Evolutionary conservation across 2,329 filamentous ascomycete species (phyloP).

Genomic region (Sporothrix schenckii): DNA sequence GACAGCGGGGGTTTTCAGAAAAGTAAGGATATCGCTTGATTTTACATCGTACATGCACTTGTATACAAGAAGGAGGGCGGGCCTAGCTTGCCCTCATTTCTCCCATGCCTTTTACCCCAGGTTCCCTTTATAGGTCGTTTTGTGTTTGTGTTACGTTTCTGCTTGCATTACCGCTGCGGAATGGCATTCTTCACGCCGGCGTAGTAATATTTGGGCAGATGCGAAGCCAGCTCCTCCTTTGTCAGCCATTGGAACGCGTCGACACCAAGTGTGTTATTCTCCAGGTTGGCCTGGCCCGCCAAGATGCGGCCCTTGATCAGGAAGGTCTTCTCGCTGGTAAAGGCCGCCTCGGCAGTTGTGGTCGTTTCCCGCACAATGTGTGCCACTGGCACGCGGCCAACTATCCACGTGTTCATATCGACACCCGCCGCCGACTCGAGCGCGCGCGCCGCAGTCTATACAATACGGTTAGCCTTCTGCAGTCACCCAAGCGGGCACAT

Average conservation of each 20-base stretch:
- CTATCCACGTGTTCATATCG: conserved; percentile 99
- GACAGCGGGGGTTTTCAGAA: conserved; percentile 7
- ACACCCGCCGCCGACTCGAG: conserved; percentile 76
- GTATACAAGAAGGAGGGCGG: conserved; percentile 24
- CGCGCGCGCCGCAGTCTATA: conserved; percentile 78
- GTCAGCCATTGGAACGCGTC: conserved; percentile 90
- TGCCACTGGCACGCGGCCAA: conserved; percentile 86
- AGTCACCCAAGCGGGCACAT: background rate
- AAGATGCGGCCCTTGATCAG: conserved; percentile 97
- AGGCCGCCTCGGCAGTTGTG: conserved; percentile 44
- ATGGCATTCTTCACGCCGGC: conserved; percentile 79
- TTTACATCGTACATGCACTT: conserved; percentile 31
- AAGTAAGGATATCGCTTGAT: conserved; percentile 31
- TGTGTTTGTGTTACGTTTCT: background rate
- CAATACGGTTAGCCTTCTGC: background rate
- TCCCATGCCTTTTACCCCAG: background rate
- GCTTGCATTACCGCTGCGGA: conserved; percentile 63
- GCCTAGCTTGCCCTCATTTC: conserved; percentile 9
- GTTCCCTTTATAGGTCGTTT: background rate
- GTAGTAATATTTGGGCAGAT: conserved; percentile 71
- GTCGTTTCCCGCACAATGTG: conserved; percentile 65
- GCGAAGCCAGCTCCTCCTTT: conserved; percentile 78
- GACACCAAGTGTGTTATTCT: conserved; percentile 70
- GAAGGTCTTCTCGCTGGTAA: conserved; percentile 80
- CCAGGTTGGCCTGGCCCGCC: conserved; percentile 88